A percentile compares a stretch with the other conserved stretches of the same genome.
phyloP scores from a whole-genome alignment of 2,329 filamentous ascomycete genomes.

The Pleurostoma richardsiae region DNA sequence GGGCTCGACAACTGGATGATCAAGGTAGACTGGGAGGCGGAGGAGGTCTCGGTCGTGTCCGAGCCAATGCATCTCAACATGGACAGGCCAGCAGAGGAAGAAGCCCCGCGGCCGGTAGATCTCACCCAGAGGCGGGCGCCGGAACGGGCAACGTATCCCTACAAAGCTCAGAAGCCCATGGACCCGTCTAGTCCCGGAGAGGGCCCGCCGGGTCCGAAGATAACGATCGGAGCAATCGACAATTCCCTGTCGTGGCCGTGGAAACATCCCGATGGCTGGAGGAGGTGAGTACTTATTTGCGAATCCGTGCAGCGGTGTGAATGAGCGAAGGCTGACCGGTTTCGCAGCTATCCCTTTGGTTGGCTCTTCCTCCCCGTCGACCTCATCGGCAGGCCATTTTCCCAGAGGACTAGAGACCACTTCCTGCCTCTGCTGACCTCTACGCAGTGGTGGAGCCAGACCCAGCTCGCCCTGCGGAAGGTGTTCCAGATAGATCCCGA shows the following conservation, averaged over 20 bases:
- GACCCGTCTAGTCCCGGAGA: slow-evolving; percentile 54
- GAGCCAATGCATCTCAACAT: slow-evolving; percentile 69
- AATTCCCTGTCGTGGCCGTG: slow-evolving; percentile 98
- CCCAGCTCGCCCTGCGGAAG: slow-evolving; percentile 76
- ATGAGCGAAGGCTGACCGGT: slow-evolving; percentile 13
- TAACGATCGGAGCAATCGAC: slow-evolving; percentile 88
- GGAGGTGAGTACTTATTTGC: slow-evolving; percentile 36
- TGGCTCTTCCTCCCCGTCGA: slow-evolving; percentile 98
- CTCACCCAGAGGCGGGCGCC: slow-evolving; percentile 35
- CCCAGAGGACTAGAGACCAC: slow-evolving; percentile 86
- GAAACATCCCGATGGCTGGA: slow-evolving; percentile 93
- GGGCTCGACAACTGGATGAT: slow-evolving; percentile 99
- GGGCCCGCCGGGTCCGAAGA: slow-evolving; percentile 44
- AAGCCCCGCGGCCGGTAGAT: slow-evolving; percentile 59
- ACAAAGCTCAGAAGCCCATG: slow-evolving; percentile 81
- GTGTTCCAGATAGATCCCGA: slow-evolving; percentile 91
- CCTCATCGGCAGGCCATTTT: slow-evolving; percentile 93
- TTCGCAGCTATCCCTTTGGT: slow-evolving; percentile 90
- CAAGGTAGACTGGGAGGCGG: slow-evolving; percentile 80
- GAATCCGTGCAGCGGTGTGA: too few relatives aligned
- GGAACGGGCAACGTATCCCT: slow-evolving; percentile 54
- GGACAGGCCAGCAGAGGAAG: slow-evolving; percentile 43
- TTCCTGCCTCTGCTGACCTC: slow-evolving; percentile 95
- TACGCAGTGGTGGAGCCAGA: slow-evolving; percentile 95
- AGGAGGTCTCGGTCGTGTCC: slow-evolving; percentile 79